A percentile compares a stretch with the other conserved stretches of the same genome.
Evolutionary conservation across 1,284 basidiomycete species (phyloP).

Genomic region (Psilocybe mexicana): DNA sequence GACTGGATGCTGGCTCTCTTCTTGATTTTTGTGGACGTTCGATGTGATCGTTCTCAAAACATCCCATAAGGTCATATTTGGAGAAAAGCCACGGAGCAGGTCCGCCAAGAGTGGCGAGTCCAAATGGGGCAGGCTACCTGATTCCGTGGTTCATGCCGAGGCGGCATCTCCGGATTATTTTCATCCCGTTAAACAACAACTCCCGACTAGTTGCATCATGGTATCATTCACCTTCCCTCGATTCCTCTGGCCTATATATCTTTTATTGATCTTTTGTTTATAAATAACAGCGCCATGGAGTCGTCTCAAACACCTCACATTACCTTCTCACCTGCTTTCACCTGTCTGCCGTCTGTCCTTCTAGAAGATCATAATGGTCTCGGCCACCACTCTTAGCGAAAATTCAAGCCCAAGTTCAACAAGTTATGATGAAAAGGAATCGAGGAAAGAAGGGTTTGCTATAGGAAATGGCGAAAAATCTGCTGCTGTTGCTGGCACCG

Average conservation of each 20-base stretch:
- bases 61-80: background rate
- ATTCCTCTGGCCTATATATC: background rate
- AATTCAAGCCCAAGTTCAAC: background rate
- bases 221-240: background rate
- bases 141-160: background rate
- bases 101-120: background rate
- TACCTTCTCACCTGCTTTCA: background rate
- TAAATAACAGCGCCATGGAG: background rate
- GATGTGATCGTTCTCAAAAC: too few species aligned
- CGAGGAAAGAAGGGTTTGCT: background rate
- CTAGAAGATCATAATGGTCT: background rate
- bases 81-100: background rate
- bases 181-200: background rate
- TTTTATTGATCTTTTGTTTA: background rate
- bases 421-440: background rate
- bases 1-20: too few species aligned
- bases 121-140: background rate
- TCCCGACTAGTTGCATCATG: background rate
- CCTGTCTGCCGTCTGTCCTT: background rate
- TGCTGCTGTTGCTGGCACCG: slow-evolving; percentile 17
- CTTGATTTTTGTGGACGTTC: too few species aligned
- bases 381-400: background rate
- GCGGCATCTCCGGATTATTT: background rate
- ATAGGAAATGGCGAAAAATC: slow-evolving; percentile 13
- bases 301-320: background rate